These are phyloP conservation scores for Pleurotus giganteus DNA, from an alignment of 768 basidiomycete species.

Conservation along the genomic window DNA sequence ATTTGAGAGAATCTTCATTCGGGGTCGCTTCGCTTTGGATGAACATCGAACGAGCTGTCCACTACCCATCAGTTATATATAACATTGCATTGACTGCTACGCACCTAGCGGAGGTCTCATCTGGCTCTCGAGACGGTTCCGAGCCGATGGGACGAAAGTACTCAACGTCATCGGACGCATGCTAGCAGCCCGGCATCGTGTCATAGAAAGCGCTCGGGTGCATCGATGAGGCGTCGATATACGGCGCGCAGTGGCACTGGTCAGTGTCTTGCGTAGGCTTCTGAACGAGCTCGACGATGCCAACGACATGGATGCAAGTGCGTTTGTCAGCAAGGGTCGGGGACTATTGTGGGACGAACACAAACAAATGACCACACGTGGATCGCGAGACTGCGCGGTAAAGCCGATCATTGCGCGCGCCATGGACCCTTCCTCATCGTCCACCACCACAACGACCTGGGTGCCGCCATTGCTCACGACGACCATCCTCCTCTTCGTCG, in stretches of 20 bases:
- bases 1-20: conserved; percentile 96
- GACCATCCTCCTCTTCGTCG: conserved; percentile 20
- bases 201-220: not conserved
- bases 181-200: conserved; percentile 1
- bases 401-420: no score
- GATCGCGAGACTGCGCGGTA: not conserved
- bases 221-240: not conserved
- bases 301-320: conserved; percentile 9
- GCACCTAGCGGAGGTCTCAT: conserved; percentile 29
- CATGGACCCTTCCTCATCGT: conserved; percentile 10
- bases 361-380: not conserved
- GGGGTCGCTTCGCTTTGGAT: conserved; percentile 98
- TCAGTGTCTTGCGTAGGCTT: not conserved
- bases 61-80: conserved; percentile 5
- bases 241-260: not conserved
- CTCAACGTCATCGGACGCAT: not conserved
- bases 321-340: no score
- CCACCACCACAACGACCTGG: conserved; percentile 16
- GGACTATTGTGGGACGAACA: no score
- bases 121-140: not conserved
- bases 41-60: conserved; percentile 87
- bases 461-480: conserved; percentile 2
- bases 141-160: not conserved
- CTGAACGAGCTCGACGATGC: conserved; percentile 1
- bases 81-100: not conserved